Evolutionary conservation across 1,284 basidiomycete species (phyloP), one percentile per base, ranked within the genome.

Genomic region (Irpex sp.): DNA sequence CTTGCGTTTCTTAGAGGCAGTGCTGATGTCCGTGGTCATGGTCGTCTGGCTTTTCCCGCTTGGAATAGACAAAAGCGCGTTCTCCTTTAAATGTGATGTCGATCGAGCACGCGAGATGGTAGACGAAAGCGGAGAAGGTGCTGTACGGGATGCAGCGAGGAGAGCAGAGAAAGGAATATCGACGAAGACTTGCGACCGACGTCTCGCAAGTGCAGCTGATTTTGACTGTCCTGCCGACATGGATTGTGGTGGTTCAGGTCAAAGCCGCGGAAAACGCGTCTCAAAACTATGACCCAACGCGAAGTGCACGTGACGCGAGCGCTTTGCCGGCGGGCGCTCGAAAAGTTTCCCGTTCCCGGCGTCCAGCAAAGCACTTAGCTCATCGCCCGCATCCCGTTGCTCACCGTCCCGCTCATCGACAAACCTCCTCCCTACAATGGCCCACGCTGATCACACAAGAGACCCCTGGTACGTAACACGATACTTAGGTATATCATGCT

Each of bases 401-500:
- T 76, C 71, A 72, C 72, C 73, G 72, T 72, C 67, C 69, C 69
- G 64, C 56, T 74, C 73, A 67, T 71, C 74, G 73, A 73, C 75
- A 65, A 71, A 70, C 62, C 64, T 67, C 49, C 70, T 65, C 74
- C 63, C 72, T 63, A 74, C 75, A 77, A 94, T 94, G 93, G 87
- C 96, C 56, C 92, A 94, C 86, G 94, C 94, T 81, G 96, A 98
- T 85, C 96, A 97, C 85, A 95, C 96, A 72, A 87, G 96, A 84
- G 96, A 98, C 85, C 96, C 96, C 76, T 98, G 96, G 96, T 93
- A 80, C 72, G 89, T 67, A 38, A 38, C 2, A 1, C 7, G 32
- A 38, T 7, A 24, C 22, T 38, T 10, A 15, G n/a, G 49, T 54
- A 22, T 42, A 56, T 42, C 38, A 38, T 24, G 6, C 5, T n/a